Evolutionary conservation across 1,139 yeast species (phyloP).

Genomic region (Geotrichum macrosporum): DNA sequence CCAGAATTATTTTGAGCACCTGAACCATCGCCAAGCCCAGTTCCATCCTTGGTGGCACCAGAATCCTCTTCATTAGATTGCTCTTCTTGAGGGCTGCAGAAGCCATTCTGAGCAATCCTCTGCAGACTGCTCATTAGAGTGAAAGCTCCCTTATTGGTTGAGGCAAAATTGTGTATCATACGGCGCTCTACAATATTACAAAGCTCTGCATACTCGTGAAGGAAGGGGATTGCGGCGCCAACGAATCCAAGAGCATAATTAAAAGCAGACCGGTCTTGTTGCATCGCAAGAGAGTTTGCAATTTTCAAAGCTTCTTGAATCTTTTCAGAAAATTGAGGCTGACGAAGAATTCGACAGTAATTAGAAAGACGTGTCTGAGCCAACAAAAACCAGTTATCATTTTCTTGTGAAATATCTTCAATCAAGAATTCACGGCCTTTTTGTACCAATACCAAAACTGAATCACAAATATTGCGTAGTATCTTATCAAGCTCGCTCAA

Average conservation of each 20-base stretch:
- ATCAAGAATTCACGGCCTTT: slow-evolving; percentile 42
- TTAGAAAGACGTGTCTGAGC: slow-evolving; percentile 46
- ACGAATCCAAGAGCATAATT: slow-evolving; percentile 32
- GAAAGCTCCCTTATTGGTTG: slow-evolving; percentile 58
- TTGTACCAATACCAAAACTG: slow-evolving; percentile 67
- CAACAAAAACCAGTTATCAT: slow-evolving; percentile 59
- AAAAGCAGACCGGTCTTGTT: slow-evolving; percentile 36
- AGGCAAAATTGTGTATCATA: slow-evolving; percentile 27
- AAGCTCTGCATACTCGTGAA: slow-evolving; percentile 32
- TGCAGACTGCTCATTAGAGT: slow-evolving; percentile 54
- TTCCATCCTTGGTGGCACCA: slow-evolving; percentile 56
- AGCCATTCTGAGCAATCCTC: slow-evolving; percentile 74
- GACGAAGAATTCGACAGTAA: slow-evolving; percentile 37
- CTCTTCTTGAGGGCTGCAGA: slow-evolving; percentile 87
- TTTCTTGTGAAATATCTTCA: slow-evolving; percentile 42
- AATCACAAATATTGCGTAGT: slow-evolving; percentile 46
- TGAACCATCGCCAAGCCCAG: slow-evolving; percentile 97
- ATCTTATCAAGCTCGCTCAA: slow-evolving; percentile 21
- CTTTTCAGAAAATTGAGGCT: slow-evolving; percentile 16
- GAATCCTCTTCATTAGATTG: slow-evolving; percentile 58
- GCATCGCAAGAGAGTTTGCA: slow-evolving; percentile 12
- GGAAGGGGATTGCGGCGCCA: slow-evolving; percentile 39
- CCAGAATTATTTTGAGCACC: slow-evolving; percentile 79
- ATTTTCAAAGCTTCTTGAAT: slow-evolving; percentile 18
- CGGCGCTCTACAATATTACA: slow-evolving; percentile 24